These are phyloP conservation scores for Alternaria gansuensis DNA, from an alignment of 2,329 filamentous ascomycete genomes.

Conservation along the genomic window DNA sequence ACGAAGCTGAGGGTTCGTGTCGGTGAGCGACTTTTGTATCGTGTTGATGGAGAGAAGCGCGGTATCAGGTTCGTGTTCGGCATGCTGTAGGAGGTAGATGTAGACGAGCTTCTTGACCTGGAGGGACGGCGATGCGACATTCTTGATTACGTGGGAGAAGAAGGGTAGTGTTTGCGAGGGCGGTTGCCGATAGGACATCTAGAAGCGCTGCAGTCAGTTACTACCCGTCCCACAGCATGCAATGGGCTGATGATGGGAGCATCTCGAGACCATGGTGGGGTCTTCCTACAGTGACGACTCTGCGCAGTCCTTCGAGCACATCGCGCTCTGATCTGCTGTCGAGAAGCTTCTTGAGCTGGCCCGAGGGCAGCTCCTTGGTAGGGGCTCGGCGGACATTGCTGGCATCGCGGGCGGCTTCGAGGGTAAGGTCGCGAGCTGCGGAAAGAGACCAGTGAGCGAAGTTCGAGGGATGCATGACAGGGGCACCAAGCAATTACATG, in stretches of 20 bases:
- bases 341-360: conserved; percentile 91
- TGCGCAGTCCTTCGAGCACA: conserved; percentile 87
- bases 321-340: conserved; percentile 94
- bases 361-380: conserved; percentile 73
- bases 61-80: conserved; percentile 93
- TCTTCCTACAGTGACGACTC: conserved; percentile 79
- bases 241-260: conserved; percentile 4
- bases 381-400: conserved; percentile 65
- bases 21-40: conserved; percentile 96
- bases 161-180: conserved; percentile 74
- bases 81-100: conserved; percentile 96
- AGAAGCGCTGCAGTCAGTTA: conserved; percentile 33
- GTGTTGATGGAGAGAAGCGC: conserved; percentile 97
- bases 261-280: conserved; percentile 22
- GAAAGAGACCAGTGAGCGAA: conserved; percentile 53
- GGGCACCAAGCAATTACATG: conserved; percentile 13
- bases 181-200: conserved; percentile 97
- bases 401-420: conserved; percentile 94
- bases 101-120: conserved; percentile 99
- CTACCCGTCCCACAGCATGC: conserved; percentile 18
- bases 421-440: conserved; percentile 91
- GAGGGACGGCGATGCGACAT: conserved; percentile 90
- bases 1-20: conserved; percentile 87
- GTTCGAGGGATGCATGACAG: conserved; percentile 49
- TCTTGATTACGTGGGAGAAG: conserved; percentile 99